Base-by-base conservation (phyloP, 2,329 filamentous ascomycete species). In the Magnaporthales sp. region DNA sequence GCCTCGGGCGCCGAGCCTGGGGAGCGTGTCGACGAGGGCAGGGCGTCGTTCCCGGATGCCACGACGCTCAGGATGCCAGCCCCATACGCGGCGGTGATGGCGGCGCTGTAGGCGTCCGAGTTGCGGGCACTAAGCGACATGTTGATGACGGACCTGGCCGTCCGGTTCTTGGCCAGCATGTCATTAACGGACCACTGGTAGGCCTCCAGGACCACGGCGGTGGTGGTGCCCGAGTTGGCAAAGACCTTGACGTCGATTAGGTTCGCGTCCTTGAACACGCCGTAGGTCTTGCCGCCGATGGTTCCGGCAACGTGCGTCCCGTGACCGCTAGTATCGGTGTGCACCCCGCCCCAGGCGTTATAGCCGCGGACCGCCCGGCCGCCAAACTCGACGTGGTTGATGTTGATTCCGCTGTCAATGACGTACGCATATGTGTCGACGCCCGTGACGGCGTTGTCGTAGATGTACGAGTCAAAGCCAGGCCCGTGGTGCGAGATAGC, bases 81-180 rank as follows among this genome's bases (percentile, higher is more conserved):
- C 10, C 69, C 66, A 67, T 76, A 74, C 30, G 76, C 75, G 38
- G 70, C 71, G 32, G 74, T 72, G 61, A 80, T 74, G 19, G 78
- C 78, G 51, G 70, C 70, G 72, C 80, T 82, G 67, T 80, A 69
- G 22, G 78, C 70, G 8, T 66, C 46, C 27, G 66, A 68, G 9
- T 51, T 64, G 26, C 62, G 56, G 4, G 69, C 68, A 31, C 24
- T 60, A 27, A 60, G 56, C 22, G 56, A 26, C 84, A 88, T 85
- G 80, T 86, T 88, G 80, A 88, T 83, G 70, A 87, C 81, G 67
- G 83, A 80, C 73, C 83, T 85, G 72, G 82, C 82, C 15, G 69
- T 68, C 38, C 80, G 74, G 29, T 77, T 77, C 69, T 76, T 71
- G 60, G 66, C 30, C 8, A 66, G 51, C 54, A 72, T 72, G 62